These are phyloP conservation scores for Penicillium janthinellum DNA, from an alignment of 2,329 filamentous ascomycete species.

Conservation along the genomic window DNA sequence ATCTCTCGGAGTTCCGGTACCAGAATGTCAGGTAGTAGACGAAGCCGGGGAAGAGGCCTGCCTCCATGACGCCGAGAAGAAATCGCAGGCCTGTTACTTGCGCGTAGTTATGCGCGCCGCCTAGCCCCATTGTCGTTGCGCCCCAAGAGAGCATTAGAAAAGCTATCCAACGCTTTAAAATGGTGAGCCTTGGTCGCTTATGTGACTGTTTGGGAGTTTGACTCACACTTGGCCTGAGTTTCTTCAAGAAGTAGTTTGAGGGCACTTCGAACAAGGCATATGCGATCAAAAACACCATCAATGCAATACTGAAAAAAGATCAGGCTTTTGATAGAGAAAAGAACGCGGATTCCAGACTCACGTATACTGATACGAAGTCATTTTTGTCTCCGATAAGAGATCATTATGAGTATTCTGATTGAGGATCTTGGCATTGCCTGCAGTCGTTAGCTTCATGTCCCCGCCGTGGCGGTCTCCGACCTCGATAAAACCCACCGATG, in stretches of 20 bases:
- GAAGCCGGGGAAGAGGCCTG: conserved; percentile 54
- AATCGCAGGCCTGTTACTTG: conserved; percentile 51
- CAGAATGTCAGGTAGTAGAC: conserved; percentile 56
- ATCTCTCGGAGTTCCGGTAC: conserved; percentile 59
- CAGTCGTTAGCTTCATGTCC: conserved; percentile 3
- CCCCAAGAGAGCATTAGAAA: conserved; percentile 56
- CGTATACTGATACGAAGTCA: conserved; percentile 65
- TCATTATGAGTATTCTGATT: conserved; percentile 63
- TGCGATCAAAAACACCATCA: conserved; percentile 53
- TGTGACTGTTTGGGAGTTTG: background rate
- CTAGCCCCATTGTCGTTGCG: conserved; percentile 51
- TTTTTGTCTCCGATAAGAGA: conserved; percentile 62
- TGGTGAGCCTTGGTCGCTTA: background rate
- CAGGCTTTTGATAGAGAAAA: background rate
- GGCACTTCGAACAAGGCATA: conserved; percentile 55
- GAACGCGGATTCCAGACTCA: conserved; percentile 22
- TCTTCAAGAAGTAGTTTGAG: conserved; percentile 54
- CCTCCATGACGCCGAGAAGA: conserved; percentile 54
- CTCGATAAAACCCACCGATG: conserved; percentile 53
- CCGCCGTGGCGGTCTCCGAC: too few relatives aligned
- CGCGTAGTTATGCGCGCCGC: conserved; percentile 47
- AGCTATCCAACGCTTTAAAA: conserved; percentile 48
- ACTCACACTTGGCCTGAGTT: conserved; percentile 46
- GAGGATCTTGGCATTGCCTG: conserved; percentile 64
- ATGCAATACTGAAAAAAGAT: conserved; percentile 39